Evolutionary conservation across 208 protist species (phyloP).

Genomic region (Borovskyia barvae): DNA sequence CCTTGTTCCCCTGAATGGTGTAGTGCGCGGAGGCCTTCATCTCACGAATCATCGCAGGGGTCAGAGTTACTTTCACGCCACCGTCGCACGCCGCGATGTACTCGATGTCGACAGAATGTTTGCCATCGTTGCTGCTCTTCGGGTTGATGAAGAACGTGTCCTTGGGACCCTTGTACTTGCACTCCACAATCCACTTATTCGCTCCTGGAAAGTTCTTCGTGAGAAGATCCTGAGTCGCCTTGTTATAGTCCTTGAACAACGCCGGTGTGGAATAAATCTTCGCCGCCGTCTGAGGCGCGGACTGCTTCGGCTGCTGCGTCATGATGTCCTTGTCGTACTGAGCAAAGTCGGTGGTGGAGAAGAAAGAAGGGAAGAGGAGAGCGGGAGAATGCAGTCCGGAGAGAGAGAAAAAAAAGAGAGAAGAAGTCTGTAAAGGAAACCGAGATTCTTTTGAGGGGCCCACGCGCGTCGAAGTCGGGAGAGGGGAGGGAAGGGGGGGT

Average conservation of each 20-base stretch:
- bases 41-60: conserved; percentile 27
- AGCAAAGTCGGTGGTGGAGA: not conserved
- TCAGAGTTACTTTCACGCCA: conserved; percentile 51
- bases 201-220: conserved; percentile 60
- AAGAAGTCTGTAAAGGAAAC: too few relatives aligned
- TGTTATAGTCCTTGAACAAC: conserved; percentile 83
- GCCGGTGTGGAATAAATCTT: conserved; percentile 21
- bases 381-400: too few relatives aligned
- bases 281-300: not conserved
- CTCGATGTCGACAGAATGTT: conserved; percentile 63
- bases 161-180: conserved; percentile 71
- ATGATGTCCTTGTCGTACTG: conserved; percentile 3
- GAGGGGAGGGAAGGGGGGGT: too few relatives aligned
- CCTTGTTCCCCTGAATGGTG: conserved; percentile 51
- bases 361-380: not conserved
- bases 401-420: too few relatives aligned
- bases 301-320: conserved; percentile 5
- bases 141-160: conserved; percentile 66
- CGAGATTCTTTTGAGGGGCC: too few relatives aligned
- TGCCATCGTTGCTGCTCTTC: conserved; percentile 27
- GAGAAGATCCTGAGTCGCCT: conserved; percentile 74
- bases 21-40: conserved; percentile 46
- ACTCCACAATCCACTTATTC: conserved; percentile 66
- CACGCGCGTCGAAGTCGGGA: too few relatives aligned
- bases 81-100: conserved; percentile 45